Base-by-base conservation (phyloP, 2,329 filamentous ascomycete species). In the Moelleriella libera region DNA sequence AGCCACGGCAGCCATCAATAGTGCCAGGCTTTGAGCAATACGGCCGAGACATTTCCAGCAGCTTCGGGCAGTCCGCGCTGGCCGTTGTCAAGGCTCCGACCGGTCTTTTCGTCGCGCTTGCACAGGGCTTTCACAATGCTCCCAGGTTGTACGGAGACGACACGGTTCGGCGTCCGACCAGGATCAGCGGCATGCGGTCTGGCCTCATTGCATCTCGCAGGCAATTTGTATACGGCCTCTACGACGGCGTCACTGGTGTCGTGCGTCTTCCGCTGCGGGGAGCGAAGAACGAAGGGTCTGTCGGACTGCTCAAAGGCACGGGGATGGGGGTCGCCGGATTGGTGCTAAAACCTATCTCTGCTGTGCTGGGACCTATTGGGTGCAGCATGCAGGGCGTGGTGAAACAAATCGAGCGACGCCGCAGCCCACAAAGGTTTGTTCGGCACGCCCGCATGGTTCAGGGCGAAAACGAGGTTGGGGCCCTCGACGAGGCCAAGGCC, bases 101-200 rank as follows among this genome's bases (percentile, higher is more conserved):
- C 52, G 73, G 82, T 54, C 59, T 84, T 2, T 70, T 74, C 0
- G 63, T 83, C 41, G 77, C 78, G 0, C 58, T 85, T 2, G 78
- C 78, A 1, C 80, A 84, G 57, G 82, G 81, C 1, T 84, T 85
- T 52, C 81, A 85, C 58, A 85, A 85, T 52, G 80, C 79, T 0
- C 82, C 82, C 1, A 73, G 80, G 2, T 68, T 86, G 0, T 86
- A 85, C 53, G 82, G 81, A 11, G 82, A 86, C 54, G 73, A 78
- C 45, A 85, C 81, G 1, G 82, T 86, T 2, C 73, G 82, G 4
- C 71, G 72, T 2, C 78, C 79, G 1, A 71, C 71, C 1, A 72
- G 78, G 6, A 75, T 85, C 41, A 84, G 79, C 1, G 82, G 80
- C 2, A 71, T 85, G 49, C 68, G 71, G 45, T 83, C 79, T 2